These are phyloP conservation scores for Bremia lactucae DNA, from an alignment of 352 stramenopile genomes.

Conservation along the genomic window DNA sequence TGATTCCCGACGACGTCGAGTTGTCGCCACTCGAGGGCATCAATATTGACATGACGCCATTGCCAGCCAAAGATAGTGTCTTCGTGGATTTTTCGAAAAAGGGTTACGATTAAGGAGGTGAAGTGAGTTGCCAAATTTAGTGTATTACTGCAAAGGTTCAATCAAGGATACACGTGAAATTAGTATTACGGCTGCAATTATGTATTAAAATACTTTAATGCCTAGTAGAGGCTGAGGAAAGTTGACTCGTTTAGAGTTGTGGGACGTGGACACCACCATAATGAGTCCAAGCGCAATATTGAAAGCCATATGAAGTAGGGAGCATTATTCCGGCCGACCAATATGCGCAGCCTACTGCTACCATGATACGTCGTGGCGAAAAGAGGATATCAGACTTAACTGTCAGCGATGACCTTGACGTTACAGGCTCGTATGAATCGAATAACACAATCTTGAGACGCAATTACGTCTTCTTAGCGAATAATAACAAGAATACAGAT, in stretches of 20 bases:
- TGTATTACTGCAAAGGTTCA: slow-evolving; percentile 12
- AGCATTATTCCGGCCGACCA: slow-evolving; percentile 61
- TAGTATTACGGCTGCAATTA: too few species aligned
- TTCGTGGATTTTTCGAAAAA: slow-evolving; percentile 86
- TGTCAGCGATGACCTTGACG: slow-evolving; percentile 48
- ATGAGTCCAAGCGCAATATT: slow-evolving; percentile 74
- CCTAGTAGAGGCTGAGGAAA: neutral
- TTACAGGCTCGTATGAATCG: slow-evolving; percentile 39
- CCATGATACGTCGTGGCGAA: slow-evolving; percentile 68
- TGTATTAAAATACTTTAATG: too few species aligned
- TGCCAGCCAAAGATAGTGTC: slow-evolving; percentile 60
- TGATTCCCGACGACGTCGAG: slow-evolving; percentile 78
- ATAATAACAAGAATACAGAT: slow-evolving; percentile 24
- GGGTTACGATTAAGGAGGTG: slow-evolving; percentile 63
- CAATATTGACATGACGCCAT: slow-evolving; percentile 82
- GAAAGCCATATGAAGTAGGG: slow-evolving; percentile 77
- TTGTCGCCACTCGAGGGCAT: slow-evolving; percentile 75
- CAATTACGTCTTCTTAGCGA: slow-evolving; percentile 40
- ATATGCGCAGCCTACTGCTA: slow-evolving; percentile 55
- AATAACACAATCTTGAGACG: slow-evolving; percentile 39
- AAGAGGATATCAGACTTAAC: slow-evolving; percentile 48
- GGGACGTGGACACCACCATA: slow-evolving; percentile 68
- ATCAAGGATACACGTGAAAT: slow-evolving; percentile 16
- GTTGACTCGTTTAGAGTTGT: neutral
- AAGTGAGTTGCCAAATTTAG: too few species aligned